Base-by-base conservation (phyloP, 2,329 filamentous ascomycete genomes). In the Sclerotinia subarctica region DNA sequence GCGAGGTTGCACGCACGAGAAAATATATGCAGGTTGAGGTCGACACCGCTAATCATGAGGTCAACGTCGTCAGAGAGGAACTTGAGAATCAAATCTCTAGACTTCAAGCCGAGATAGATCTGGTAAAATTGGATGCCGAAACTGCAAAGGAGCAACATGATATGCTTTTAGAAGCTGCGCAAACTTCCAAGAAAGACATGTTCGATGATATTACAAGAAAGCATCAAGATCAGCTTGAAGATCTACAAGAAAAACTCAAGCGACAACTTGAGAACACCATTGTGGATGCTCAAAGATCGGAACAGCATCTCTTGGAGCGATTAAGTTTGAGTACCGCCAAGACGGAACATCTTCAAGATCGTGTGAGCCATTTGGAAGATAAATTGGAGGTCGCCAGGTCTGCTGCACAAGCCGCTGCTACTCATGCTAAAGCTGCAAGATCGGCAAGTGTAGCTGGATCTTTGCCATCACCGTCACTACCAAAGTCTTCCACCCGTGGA, bases 371-470 rank as follows among this genome's bases (percentile, higher is more conserved):
- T 74, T 84, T 98, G 1, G 93, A 97, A 78, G 94, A 97, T 78
- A 94, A 93, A 78, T 85, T 99, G 21, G 90, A 96, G 74, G 91
- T 98, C 73, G 90, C 94, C 32, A 94, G 94, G 21, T 86, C 90
- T 78, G 93, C 92, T 46, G 90, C 90, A 53, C 88, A 88, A 64
- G 84, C 83, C 70, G 80, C 80, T 44, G 66, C 75, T 10, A 42
- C 47, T 63, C 59, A 63, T 42, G 59, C 59, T 42, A 72, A 73
- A 60, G 77, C 32, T 76, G 79, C 69, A 76, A 80, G 63, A 35
- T 51, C 57, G 5, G 54, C 54, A 35, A 66, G 54, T n/a, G 44
- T 69, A 24, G 72, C 67, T 51, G 69, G 54, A 19, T 70, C 72
- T 2, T 42, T 71, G 29, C 65, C 59, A 49, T 59, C 66, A 10